Evolutionary conservation across 176 grass and related monocot genomes (phyloP).

Genomic region (Aegilops speltoides): DNA sequence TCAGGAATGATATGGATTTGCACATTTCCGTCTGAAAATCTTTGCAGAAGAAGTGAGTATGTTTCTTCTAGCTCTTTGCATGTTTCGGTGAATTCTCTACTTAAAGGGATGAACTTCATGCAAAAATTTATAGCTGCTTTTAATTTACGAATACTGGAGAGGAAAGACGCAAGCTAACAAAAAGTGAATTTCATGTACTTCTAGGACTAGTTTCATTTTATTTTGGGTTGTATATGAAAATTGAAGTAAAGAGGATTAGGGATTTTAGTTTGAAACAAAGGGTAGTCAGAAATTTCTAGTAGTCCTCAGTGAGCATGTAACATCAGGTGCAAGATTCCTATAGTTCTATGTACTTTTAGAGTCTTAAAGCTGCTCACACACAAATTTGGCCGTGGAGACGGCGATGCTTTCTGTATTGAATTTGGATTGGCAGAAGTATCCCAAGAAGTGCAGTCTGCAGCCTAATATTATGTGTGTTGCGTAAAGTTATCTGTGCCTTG

Average conservation of each 20-base stretch:
- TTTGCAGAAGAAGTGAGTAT: neutral
- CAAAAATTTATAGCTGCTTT: neutral
- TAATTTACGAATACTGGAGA: neutral
- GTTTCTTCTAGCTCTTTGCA: conserved; percentile 15
- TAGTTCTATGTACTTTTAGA: neutral
- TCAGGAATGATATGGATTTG: neutral
- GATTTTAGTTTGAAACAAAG: conserved; percentile 1
- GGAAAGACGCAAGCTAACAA: conserved; percentile 14
- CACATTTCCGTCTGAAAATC: neutral
- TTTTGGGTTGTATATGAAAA: neutral
- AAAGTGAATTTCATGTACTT: neutral
- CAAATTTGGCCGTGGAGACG: neutral
- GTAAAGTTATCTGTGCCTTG: neutral
- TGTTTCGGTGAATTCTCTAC: neutral
- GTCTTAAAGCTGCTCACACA: neutral
- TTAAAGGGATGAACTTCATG: neutral
- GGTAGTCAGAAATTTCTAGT: neutral
- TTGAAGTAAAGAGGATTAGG: no score
- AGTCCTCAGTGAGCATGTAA: conserved; percentile 1
- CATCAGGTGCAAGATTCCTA: neutral
- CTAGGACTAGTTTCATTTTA: neutral
- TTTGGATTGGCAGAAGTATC: neutral
- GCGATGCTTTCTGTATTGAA: neutral
- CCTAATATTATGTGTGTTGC: neutral
- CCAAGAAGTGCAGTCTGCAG: neutral